These are phyloP conservation scores for Annulohypoxylon nitens DNA, from an alignment of 495 filamentous ascomycete genomes.

Conservation along the genomic window DNA sequence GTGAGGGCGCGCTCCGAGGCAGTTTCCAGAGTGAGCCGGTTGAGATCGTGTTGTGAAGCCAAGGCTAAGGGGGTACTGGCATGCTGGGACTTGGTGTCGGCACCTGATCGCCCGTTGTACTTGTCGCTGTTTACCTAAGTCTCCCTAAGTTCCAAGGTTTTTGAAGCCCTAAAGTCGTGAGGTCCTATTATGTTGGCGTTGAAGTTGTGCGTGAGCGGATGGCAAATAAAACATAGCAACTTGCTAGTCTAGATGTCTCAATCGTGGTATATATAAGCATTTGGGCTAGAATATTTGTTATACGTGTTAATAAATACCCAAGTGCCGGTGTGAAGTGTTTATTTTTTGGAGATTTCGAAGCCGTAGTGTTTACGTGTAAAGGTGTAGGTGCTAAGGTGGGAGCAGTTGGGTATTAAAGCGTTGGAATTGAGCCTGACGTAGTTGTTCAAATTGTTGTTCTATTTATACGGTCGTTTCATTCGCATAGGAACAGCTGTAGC, in stretches of 20 bases:
- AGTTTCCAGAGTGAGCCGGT: constrained; percentile 46
- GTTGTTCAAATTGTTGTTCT: not conserved
- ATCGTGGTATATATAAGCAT: not conserved
- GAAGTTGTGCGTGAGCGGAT: not conserved
- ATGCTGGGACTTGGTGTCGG: not conserved
- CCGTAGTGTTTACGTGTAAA: constrained; percentile 2
- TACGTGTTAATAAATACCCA: constrained; percentile 10
- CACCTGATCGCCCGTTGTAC: constrained; percentile 9
- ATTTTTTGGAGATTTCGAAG: constrained; percentile 4
- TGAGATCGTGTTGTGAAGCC: constrained; percentile 37
- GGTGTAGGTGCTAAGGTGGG: constrained; percentile 7
- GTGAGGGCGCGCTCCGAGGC: constrained; percentile 43
- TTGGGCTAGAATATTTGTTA: not conserved
- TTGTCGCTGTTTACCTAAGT: constrained; percentile 1
- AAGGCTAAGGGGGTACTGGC: not conserved
- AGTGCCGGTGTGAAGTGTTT: not conserved
- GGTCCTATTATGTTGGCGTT: not conserved
- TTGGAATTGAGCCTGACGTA: constrained; percentile 24
- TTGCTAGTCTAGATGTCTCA: constrained; percentile 1
- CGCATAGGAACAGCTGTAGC: not conserved
- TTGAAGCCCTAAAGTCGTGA: not conserved
- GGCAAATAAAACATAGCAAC: not conserved
- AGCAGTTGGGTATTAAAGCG: constrained; percentile 23
- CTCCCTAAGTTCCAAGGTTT: not conserved
- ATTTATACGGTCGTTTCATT: not conserved